Evolutionary conservation across 148 eudicot species (phyloP).

Genomic region (Drosera capensis): DNA sequence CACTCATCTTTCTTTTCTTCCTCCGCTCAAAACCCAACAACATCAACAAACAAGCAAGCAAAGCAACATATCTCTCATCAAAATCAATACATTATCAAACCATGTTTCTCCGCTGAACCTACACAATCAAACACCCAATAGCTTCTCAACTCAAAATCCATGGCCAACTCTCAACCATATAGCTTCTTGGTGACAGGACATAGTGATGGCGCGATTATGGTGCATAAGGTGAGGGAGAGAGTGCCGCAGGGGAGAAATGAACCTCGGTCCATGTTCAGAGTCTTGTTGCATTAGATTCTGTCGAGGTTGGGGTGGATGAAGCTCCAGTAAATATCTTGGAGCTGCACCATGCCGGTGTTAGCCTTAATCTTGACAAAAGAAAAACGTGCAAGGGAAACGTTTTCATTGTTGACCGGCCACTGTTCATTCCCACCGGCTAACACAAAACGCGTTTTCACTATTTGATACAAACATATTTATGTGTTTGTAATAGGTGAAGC

Average conservation of each 20-base stretch:
- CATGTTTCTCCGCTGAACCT: slow-evolving; percentile 1
- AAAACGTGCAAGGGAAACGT: no score
- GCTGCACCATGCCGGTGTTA: slow-evolving; percentile 79
- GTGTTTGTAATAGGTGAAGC: no score
- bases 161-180: slow-evolving; percentile 28
- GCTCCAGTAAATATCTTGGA: slow-evolving; percentile 38
- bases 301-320: slow-evolving; percentile 19
- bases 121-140: slow-evolving; percentile 7
- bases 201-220: slow-evolving; percentile 43
- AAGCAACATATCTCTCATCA: no score
- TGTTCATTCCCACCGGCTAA: no score
- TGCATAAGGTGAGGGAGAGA: slow-evolving; percentile 79
- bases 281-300: slow-evolving; percentile 13
- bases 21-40: no score
- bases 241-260: slow-evolving; percentile 30
- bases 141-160: slow-evolving; percentile 2
- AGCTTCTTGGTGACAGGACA: slow-evolving; percentile 74
- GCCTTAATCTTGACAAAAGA: no score
- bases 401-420: no score
- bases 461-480: no score
- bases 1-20: no score
- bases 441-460: no score
- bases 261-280: slow-evolving; percentile 36
- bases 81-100: not conserved
- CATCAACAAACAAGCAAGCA: no score